Evolutionary conservation across 345 rosid species (phyloP).

Genomic region (Hypericum androsaemum): DNA sequence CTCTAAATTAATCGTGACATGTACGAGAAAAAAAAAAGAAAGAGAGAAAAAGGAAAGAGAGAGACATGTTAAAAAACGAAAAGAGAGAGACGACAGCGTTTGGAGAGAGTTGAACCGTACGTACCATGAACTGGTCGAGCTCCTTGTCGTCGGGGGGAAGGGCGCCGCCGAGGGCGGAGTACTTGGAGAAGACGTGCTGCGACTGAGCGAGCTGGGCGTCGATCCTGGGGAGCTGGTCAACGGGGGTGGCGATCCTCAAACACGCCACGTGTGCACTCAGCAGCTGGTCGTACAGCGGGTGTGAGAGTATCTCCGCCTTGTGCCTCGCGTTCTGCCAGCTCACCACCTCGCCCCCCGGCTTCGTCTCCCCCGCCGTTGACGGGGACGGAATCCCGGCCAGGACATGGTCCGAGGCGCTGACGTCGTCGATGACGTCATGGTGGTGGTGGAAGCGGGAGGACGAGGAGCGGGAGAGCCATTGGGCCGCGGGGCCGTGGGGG

Average conservation of each 20-base stretch:
- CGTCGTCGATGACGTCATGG: conserved; percentile 53
- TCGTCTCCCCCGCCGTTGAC: no score
- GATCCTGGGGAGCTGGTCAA: conserved; percentile 35
- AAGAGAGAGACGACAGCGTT: background rate
- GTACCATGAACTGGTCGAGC: conserved; percentile 43
- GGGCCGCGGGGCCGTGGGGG: conserved; percentile 33
- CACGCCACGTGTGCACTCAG: conserved; percentile 28
- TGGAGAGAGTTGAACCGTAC: background rate
- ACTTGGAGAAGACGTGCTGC: conserved; percentile 28
- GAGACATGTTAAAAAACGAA: no score
- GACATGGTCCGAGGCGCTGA: conserved; percentile 19
- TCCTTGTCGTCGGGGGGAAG: conserved; percentile 27
- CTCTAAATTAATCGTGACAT: no score
- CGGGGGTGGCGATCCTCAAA: conserved; percentile 32
- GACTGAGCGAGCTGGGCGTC: conserved; percentile 32
- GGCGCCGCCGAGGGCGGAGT: conserved; percentile 23
- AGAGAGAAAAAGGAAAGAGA: background rate
- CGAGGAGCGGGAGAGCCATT: conserved; percentile 74
- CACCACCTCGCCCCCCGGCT: no score
- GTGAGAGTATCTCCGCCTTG: conserved; percentile 36
- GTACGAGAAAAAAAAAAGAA: conserved; percentile 1
- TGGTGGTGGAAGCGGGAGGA: conserved; percentile 39
- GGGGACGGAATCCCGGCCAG: no score
- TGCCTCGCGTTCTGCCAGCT: conserved; percentile 36
- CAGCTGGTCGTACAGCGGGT: conserved; percentile 40